Percentiles rank a stretch among this genome's conserved stretches.
phyloP scores from a whole-genome alignment of 2,329 filamentous ascomycete genomes.

The Corynespora cassiicola region DNA sequence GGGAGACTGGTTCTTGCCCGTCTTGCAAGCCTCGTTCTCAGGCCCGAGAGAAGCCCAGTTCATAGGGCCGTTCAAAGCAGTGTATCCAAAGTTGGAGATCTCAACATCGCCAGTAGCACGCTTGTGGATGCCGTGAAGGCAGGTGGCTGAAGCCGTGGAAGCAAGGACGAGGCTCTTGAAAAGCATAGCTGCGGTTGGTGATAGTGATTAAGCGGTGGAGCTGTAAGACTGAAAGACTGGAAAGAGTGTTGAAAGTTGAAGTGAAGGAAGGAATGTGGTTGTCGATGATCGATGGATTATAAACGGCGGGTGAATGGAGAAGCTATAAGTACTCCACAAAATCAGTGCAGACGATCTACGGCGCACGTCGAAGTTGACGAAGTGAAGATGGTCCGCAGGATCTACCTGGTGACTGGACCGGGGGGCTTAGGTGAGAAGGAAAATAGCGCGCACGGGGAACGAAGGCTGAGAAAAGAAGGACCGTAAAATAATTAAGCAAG shows the following conservation, averaged over 20 bases:
- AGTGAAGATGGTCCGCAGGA: slow-evolving; percentile 13
- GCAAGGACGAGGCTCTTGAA: slow-evolving; percentile 37
- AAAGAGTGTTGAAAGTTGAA: slow-evolving; percentile 2
- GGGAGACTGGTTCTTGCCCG: slow-evolving; percentile 61
- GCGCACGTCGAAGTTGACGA: slow-evolving; percentile 10
- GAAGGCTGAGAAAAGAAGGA: slow-evolving; percentile 20
- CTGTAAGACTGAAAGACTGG: slow-evolving; percentile 1
- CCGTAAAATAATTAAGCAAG: slow-evolving; percentile 8
- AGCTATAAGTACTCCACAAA: too few species aligned
- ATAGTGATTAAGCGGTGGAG: slow-evolving; percentile 18
- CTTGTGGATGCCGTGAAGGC: slow-evolving; percentile 49
- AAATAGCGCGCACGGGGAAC: slow-evolving; percentile 10
- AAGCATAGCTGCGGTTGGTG: too few species aligned
- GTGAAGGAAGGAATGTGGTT: slow-evolving; percentile 2
- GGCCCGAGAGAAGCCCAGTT: slow-evolving; percentile 58
- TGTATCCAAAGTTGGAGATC: slow-evolving; percentile 51
- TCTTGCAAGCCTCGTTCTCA: slow-evolving; percentile 56
- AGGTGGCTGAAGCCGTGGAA: slow-evolving; percentile 46
- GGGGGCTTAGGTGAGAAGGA: slow-evolving; percentile 3
- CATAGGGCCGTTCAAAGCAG: slow-evolving; percentile 54
- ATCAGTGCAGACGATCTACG: slow-evolving; percentile 22
- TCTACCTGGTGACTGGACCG: slow-evolving; percentile 22
- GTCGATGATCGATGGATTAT: slow-evolving; percentile 1
- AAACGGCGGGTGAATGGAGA: too few species aligned
- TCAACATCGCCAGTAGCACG: slow-evolving; percentile 32